A percentile compares a stretch with the other conserved stretches of the same genome.
Evolutionary conservation across 768 basidiomycete genomes (phyloP).

Genomic region (Phanerodontia chrysosporium): DNA sequence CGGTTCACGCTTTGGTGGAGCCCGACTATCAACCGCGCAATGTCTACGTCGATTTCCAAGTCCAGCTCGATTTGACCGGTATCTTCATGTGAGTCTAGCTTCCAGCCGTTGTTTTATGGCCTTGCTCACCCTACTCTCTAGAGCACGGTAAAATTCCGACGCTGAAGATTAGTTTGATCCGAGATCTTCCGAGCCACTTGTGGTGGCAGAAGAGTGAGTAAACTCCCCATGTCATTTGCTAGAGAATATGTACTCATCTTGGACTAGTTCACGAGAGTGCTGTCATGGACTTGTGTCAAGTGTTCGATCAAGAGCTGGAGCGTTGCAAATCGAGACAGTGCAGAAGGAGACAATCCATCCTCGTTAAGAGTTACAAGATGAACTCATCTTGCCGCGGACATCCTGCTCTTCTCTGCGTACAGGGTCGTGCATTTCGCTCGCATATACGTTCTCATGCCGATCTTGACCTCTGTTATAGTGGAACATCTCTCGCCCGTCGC

Average conservation of each 20-base stretch:
- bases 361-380: constrained; percentile 99
- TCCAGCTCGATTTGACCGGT: constrained; percentile 95
- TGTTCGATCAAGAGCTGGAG: constrained; percentile 98
- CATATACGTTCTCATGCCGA: not conserved
- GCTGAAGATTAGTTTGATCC: constrained; percentile 97
- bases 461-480: constrained; percentile 48
- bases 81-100: constrained; percentile 71
- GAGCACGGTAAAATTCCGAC: constrained; percentile 99
- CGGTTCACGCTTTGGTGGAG: constrained; percentile 99
- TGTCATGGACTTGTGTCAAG: constrained; percentile 96
- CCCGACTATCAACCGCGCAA: constrained; percentile 99
- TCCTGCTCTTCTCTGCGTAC: constrained; percentile 92
- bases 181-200: constrained; percentile 99
- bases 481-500: constrained; percentile 97
- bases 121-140: constrained; percentile 24
- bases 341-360: constrained; percentile 99
- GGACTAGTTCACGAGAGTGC: constrained; percentile 79
- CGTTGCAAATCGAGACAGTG: constrained; percentile 96
- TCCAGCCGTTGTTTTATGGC: not conserved
- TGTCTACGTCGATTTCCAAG: constrained; percentile 99
- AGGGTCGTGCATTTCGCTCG: constrained; percentile 41
- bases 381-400: constrained; percentile 99
- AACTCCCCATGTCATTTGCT: constrained; percentile 20
- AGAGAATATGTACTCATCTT: constrained; percentile 1
- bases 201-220: constrained; percentile 98